A percentile compares a stretch with the other conserved stretches of the same genome.
These are phyloP conservation scores for Astrephomene gubernaculifera DNA, from an alignment of 139 green algal genomes.

Conservation along the genomic window DNA sequence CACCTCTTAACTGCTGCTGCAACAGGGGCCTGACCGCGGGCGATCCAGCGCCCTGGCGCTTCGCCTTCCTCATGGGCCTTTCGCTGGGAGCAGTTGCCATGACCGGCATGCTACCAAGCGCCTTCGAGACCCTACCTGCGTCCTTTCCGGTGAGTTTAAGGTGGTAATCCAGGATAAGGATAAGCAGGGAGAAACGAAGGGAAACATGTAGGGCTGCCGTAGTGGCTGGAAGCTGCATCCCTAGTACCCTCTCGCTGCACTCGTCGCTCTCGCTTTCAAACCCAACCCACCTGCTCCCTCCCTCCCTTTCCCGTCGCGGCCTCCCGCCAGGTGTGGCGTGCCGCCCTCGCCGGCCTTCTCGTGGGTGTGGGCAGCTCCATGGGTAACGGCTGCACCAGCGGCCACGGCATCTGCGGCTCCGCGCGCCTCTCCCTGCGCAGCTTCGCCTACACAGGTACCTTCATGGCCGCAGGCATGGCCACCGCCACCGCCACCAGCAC, in stretches of 20 bases:
- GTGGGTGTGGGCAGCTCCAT: slow-evolving; percentile 75
- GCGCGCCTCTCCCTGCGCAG: slow-evolving; percentile 66
- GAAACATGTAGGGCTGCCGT: no score
- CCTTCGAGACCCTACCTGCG: slow-evolving; percentile 50
- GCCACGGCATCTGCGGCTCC: slow-evolving; percentile 82
- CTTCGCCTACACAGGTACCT: slow-evolving; percentile 64
- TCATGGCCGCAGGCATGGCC: slow-evolving; percentile 69
- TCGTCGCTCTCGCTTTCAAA: no score
- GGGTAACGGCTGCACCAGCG: slow-evolving; percentile 86
- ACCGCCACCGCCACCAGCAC: slow-evolving; percentile 45
- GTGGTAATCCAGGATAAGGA: no score
- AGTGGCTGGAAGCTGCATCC: no score
- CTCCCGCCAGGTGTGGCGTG: slow-evolving; percentile 46
- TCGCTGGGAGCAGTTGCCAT: slow-evolving; percentile 10
- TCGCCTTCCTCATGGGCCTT: slow-evolving; percentile 51
- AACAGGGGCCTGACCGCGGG: slow-evolving; percentile 30
- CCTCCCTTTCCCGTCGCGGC: background rate
- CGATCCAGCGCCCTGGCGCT: slow-evolving; percentile 46
- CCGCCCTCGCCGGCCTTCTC: slow-evolving; percentile 64
- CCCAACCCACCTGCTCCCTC: no score
- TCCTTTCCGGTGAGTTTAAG: slow-evolving; percentile 58
- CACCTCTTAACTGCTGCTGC: no score
- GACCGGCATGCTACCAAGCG: slow-evolving; percentile 8
- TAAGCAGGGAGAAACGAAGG: no score
- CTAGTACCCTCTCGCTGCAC: no score